Evolutionary conservation across 2,329 filamentous ascomycete genomes (phyloP), one percentile per base, ranked within the genome.

Genomic region (Diaporthe sp.): DNA sequence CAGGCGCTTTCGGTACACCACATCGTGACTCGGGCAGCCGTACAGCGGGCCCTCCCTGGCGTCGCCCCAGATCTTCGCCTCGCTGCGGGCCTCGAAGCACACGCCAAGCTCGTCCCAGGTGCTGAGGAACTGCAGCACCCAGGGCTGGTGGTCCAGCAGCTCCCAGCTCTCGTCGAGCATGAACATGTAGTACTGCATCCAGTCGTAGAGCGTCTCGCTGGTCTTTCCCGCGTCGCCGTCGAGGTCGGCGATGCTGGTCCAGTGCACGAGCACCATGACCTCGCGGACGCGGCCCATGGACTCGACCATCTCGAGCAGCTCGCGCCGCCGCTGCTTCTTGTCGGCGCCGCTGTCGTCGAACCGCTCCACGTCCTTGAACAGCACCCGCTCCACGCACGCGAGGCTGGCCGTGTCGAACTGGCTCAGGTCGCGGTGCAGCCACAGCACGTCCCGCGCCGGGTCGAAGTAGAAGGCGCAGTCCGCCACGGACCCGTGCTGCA

Each of bases 301-400:
- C 76, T 77, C 76, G 49, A 77, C 71, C 76, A 77, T 73, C 73
- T 77, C 76, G 13, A 77, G 71, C 55, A 77, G 73, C 63, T 77
- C 76, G 34, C 73, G 73, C 49, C 73, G 73, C 39, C 76, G 76
- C 76, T 75, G 76, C 76, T 75, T 77, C 73, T 77, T 77, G 51
- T 73, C 76, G 25, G 73, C 73, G 39, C 60, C 73, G 70, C 76
- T 75, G 63, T 75, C 76, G 47, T 73, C 76, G 49, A 42, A 57
- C 49, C 76, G 55, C 76, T 77, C 76, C 12, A 77, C 76, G 49
- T 77, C 76, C 76, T 77, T 77, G 76, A 77, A 75, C 12, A 77
- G 63, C 28, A 77, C 73, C 8, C 76, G 63, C 57, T 67, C 61
- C 63, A 71, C 76, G 20, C 4, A 31, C 10, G 57, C 42, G 57